Evolutionary conservation across 495 filamentous ascomycete genomes (phyloP), one percentile per base, ranked within the genome.

Genomic region (Endocarpon pusillum): DNA sequence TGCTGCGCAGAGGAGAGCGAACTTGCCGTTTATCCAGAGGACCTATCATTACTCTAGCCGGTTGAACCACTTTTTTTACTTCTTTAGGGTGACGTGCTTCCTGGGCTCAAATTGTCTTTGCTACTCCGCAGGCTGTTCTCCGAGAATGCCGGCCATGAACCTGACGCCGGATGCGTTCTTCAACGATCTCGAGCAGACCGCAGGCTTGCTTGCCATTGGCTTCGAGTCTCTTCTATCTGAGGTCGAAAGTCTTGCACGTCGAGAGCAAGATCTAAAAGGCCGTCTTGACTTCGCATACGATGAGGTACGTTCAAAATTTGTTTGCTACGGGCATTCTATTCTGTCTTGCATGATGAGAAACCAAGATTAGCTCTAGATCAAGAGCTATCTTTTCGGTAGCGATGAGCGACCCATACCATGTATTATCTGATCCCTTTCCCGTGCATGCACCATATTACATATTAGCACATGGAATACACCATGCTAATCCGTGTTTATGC

Each of bases 331-430:
- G 22, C 3, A 33, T 42, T 33, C 3, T 38, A 33, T 22, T 35
- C 33, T 45, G 47, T 60, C 55, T 59, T 51, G 50, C 42, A 57
- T 65, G 64, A 68, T 37, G 65, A 65, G 48, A 62, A 53, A 61
- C 27, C n/a, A n/a, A n/a, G 41, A 60, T 66, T 63, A 69, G 65
- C 65, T 69, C 65, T 69, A 69, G 65, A 69, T 69, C 64, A 64
- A 55, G 53, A 67, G 61, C 52, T 55, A 54, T 58, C 39, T 36
- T 29, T 49, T 14, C 12, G 14, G 58, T 55, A 56, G 51, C 54
- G 45, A 38, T 66, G 65, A 69, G 60, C 43, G 62, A 65, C 46
- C 51, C n/a, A n/a, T 49, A 49, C 46, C 55, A 59, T 64, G 54
- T 64, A 67, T 62, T 65, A 62, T 59, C 58, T 58, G 59, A 65